phyloP scores from a whole-genome alignment of 148 eudicot genomes.

The Persicaria maculosa region DNA sequence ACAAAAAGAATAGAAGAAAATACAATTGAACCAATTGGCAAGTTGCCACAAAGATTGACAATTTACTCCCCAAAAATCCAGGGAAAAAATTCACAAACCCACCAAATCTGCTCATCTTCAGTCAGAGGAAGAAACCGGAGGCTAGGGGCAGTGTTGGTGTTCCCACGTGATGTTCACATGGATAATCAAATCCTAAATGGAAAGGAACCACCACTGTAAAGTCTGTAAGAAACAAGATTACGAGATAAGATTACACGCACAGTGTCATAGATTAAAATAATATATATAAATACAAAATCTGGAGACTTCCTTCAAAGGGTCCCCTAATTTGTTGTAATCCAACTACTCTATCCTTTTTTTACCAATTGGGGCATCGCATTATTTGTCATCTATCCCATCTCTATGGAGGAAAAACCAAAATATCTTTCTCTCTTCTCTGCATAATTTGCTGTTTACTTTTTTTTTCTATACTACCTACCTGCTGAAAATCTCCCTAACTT shows the following conservation, averaged over 20 bases:
- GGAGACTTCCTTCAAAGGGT: conserved; percentile 3
- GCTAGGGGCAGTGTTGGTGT: neutral
- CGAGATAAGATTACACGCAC: conserved; percentile 10
- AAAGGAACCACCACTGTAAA: neutral
- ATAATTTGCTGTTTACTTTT: neutral
- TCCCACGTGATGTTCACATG: conserved; percentile 11
- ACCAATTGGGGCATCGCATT: conserved; percentile 11
- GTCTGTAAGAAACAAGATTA: neutral
- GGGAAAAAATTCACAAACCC: neutral
- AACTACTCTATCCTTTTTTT: neutral
- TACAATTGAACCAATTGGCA: neutral
- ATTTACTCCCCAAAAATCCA: neutral
- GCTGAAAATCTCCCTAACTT: conserved; percentile 4
- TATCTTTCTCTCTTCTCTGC: neutral
- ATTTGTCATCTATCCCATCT: conserved; percentile 5
- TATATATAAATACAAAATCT: neutral
- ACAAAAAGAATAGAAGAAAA: neutral
- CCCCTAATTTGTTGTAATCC: neutral
- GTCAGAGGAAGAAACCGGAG: neutral
- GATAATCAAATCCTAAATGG: neutral
- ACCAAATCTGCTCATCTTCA: neutral
- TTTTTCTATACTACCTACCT: neutral
- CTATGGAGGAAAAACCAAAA: neutral
- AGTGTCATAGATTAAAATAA: neutral
- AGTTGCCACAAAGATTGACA: neutral